Evolutionary conservation across 257 asterid genomes (phyloP), one percentile per base, ranked within the genome.

Genomic region (Plantago elongata): DNA sequence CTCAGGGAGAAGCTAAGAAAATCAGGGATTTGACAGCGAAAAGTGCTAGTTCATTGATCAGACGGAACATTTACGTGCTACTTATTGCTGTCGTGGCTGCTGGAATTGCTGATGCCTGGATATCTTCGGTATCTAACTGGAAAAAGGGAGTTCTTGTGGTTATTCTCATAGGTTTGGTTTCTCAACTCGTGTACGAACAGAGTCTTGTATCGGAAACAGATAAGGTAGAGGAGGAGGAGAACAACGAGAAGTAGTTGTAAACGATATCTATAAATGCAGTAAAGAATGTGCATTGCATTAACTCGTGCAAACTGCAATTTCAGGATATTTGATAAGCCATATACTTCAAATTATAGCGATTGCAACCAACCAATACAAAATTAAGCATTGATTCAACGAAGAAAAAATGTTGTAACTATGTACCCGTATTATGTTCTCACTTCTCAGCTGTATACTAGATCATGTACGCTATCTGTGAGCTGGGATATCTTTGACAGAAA

Each of bases 121-220:
- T 81, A 58, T 72, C 93, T 63, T 68, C 86, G 5, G 69, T 77
- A 5, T 62, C 76, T 2, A 83, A 89, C 72, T 85, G 87, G 96
- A 69, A 69, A 68, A 93, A 93, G 74, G 77, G 82, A 37, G 65
- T 87, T 73, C 90, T 89, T 15, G 96, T 80, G 67, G 86, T 71
- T 47, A 74, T 93, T 72, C 78, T 93, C 69, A 82, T 85, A 18
- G 94, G 97, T 60, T 79, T 93, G 78, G 17, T 83, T 62, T 70
- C 94, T 51, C 99, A 93, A 70, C 54, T 89, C 70, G 29, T 81
- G 73, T 87, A 89, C 47, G 93, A 89, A 76, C 95, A 89, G 64
- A 82, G 73, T 55, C 43, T 85, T 77, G 61, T 79, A 37, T 83
- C 85, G 64, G 84, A 81, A 59, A 61, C 74, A 40, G 79, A 77